Base-by-base conservation (phyloP, 2,329 filamentous ascomycete genomes). In the Bipolaris bicolor region DNA sequence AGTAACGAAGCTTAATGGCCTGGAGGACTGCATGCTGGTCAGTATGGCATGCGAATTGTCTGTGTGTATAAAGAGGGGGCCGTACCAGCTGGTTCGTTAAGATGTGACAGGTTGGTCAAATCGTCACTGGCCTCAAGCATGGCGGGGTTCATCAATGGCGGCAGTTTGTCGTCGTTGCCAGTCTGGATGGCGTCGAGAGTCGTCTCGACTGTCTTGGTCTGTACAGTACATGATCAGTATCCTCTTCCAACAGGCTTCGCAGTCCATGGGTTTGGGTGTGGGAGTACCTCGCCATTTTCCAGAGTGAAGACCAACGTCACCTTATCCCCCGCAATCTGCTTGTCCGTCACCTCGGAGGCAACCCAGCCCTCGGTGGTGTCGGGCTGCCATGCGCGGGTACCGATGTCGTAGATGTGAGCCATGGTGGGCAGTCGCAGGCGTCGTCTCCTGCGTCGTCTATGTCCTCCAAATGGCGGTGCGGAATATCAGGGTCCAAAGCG, bases 71-170 rank as follows among this genome's bases (percentile, higher is more conserved):
- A 3, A 20, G 43, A n/a, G 43, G 2, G 33, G 9, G 26, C 45
- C 83, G 68, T 88, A 96, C 92, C 93, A 77, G 95, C 95, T 74
- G 95, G 95, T 79, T 99, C 95, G 81, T 99, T 99, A 62, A 99
- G 81, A 86, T 99, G 93, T 68, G 95, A 99, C 66, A 99, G 79
- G 77, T 97, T 98, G 64, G 95, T 99, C 71, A 99, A 81, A 78
- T 99, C 95, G 80, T 99, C 95, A 81, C 93, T 97, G 68, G 95
- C 95, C 84, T 99, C 95, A 67, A 99, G 90, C 87, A 98, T 96
- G 50, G 94, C 86, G 66, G 95, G 95, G 78, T 99, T 99, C 92
- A 98, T 98, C 70, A 99, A 80, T 49, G 95, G 95, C 46, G 95
- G 95, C 63, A 99, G 83, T 55, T 87, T 87, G 51, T 88, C 81